Conservation (phyloP, 176 grass and related monocot species). For the Triticum aestivum region IWGSC_CS_RefSeq_v2.1 NC_057809.1:312497697-312498196, state of each 20-base stretch:
- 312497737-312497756: constrained; percentile 41
- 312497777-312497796: neutral
- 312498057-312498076: too few species aligned
- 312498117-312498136: too few species aligned
- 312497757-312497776: constrained; percentile 11
- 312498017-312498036: neutral
- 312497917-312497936: neutral
- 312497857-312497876: neutral
- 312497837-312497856: neutral
- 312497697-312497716: constrained; percentile 45
- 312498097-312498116: too few species aligned
- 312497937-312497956: neutral
- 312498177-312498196: too few species aligned
- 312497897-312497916: neutral
- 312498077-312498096: too few species aligned
- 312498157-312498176: too few species aligned
- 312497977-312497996: neutral
- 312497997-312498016: neutral
- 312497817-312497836: constrained; percentile 1
- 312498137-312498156: too few species aligned
- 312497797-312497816: neutral
- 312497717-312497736: constrained; percentile 54
- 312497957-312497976: neutral
- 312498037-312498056: too few species aligned
- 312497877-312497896: constrained; percentile 11